Base-by-base conservation (phyloP, 208 protist genomes). In the Trypanosoma rangeli region DNA sequence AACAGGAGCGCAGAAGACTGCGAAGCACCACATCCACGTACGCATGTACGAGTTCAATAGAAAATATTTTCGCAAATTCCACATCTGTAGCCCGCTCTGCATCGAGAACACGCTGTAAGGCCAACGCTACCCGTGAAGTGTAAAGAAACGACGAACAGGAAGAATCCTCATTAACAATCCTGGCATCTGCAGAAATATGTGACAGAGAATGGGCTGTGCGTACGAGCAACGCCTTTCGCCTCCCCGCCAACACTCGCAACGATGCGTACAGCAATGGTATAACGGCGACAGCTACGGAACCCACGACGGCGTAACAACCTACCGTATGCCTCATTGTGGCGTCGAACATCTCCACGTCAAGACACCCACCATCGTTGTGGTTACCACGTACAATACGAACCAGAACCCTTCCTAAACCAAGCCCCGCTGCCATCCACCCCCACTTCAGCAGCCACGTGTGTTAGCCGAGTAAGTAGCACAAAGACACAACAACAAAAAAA, bases 221-320 rank as follows among this genome's bases (percentile, higher is more conserved):
- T 15, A 87, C 64, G 57, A 87, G 59, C 29, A 71, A 70, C 10
- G 68, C 72, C 2, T 76, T 73, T 24, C 66, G 68, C 29, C 53
- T 72, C 57, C 50, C 56, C 15, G 78, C 74, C 7, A 74, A 50
- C 0, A 79, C 13, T 12, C 78, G 78, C 29, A 70, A 49, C 9
- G 76, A 53, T 20, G 69, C 64, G 37, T 82, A 84, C 42, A 87
- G 44, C 18, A 84, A 1, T 20, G 82, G 82, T 0, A 73, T 74
- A 12, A 60, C 67, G 3, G 72, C 78, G 44, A 87, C 49, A n/a
- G 74, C 78, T 52, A 79, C 39, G 33, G 63, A 48, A n/a, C 68
- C 72, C 7, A 56, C 71, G 9, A 75, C 66, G 29, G 63, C 73
- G 56, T 86, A 78, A 67, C 82, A 83, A 22, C 74, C 58, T 5